These are phyloP conservation scores for Macroventuria anomochaeta DNA, from an alignment of 2,329 filamentous ascomycete species.

Conservation along the genomic window DNA sequence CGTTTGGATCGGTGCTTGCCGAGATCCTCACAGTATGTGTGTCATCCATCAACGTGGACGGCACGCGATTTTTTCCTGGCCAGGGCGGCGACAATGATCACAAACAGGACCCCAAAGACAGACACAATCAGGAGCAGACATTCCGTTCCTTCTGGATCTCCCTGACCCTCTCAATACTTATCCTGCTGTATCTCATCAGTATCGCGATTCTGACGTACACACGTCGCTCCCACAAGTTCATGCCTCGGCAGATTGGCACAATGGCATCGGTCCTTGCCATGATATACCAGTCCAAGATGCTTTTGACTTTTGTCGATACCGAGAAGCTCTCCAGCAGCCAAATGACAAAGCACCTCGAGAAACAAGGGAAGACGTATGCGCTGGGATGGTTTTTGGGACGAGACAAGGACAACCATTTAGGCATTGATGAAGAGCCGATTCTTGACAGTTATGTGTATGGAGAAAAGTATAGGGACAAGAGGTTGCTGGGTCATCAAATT, in stretches of 20 bases:
- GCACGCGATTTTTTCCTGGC: conserved; percentile 61
- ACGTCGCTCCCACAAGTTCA: conserved; percentile 70
- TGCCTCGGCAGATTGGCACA: conserved; percentile 79
- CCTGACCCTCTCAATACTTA: conserved; percentile 65
- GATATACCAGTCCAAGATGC: conserved; percentile 81
- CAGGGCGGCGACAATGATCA: conserved; percentile 27
- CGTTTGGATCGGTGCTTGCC: conserved; percentile 72
- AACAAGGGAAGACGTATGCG: conserved; percentile 71
- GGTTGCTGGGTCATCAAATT: conserved; percentile 40
- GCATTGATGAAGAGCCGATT: conserved; percentile 78
- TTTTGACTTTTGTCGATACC: conserved; percentile 74
- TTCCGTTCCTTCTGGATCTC: conserved; percentile 70
- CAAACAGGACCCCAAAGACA: conserved; percentile 19
- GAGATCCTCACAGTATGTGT: conserved; percentile 76
- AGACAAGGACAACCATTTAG: conserved; percentile 76
- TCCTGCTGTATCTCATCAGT: conserved; percentile 69
- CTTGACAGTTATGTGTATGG: conserved; percentile 70
- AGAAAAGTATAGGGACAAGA: conserved; percentile 45
- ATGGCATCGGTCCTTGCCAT: conserved; percentile 78
- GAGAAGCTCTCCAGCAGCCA: conserved; percentile 65
- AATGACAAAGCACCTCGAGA: conserved; percentile 68
- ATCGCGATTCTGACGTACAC: conserved; percentile 67
- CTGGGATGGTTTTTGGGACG: conserved; percentile 78
- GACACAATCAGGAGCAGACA: conserved; percentile 51
- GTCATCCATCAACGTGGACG: conserved; percentile 70